Evolutionary conservation across 1,284 basidiomycete genomes (phyloP).

Genomic region (Dichomitus squalens): DNA sequence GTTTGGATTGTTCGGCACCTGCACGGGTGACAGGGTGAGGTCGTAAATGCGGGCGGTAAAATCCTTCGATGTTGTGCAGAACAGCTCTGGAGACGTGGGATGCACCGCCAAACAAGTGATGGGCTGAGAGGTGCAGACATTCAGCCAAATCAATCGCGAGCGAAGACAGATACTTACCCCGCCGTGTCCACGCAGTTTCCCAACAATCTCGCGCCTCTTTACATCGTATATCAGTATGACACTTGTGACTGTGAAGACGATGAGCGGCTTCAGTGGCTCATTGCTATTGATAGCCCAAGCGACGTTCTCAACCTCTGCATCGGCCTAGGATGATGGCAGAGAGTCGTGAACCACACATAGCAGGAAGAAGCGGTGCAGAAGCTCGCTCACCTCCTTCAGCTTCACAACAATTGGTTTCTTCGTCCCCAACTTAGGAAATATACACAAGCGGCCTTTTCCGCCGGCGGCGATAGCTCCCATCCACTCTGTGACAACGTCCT

Average conservation of each 20-base stretch:
- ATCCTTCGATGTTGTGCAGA: constrained; percentile 72
- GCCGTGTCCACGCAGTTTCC: constrained; percentile 66
- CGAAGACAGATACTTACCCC: constrained; percentile 47
- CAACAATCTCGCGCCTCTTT: constrained; percentile 39
- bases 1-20: constrained; percentile 49
- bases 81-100: constrained; percentile 54
- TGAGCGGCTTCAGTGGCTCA: constrained; percentile 51
- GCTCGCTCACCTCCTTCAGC: constrained; percentile 13
- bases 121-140: constrained; percentile 40
- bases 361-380: background rate
- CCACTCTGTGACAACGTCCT: constrained; percentile 45
- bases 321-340: background rate
- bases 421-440: constrained; percentile 36
- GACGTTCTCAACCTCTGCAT: constrained; percentile 22
- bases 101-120: constrained; percentile 71
- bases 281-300: constrained; percentile 59
- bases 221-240: constrained; percentile 57
- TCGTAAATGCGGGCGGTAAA: constrained; percentile 68
- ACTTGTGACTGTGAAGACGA: constrained; percentile 54
- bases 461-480: constrained; percentile 53
- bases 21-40: constrained; percentile 37
- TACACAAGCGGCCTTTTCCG: constrained; percentile 38
- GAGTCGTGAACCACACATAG: background rate
- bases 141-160: background rate
- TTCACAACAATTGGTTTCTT: constrained; percentile 17